Percentiles rank a stretch among this genome's conserved stretches.
phyloP scores from a whole-genome alignment of 2,329 filamentous ascomycete genomes.

The Juglanconis sp. region DNA sequence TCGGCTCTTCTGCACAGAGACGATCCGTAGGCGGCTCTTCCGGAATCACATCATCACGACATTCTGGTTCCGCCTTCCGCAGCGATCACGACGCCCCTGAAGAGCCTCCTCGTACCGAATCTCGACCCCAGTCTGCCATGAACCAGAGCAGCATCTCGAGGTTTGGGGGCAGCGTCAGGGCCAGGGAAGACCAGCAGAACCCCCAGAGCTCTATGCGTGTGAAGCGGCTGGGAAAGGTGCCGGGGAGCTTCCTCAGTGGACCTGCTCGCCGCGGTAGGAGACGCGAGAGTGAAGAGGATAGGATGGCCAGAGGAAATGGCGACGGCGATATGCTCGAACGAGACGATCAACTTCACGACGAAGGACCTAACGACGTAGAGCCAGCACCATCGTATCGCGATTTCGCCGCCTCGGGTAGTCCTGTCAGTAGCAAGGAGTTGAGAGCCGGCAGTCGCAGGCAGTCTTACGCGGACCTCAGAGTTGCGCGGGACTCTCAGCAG shows the following conservation, averaged over 20 bases:
- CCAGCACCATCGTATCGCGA: slow-evolving; percentile 42
- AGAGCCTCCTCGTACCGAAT: slow-evolving; percentile 48
- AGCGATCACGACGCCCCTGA: slow-evolving; percentile 45
- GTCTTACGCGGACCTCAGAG: slow-evolving; percentile 35
- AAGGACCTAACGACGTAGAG: slow-evolving; percentile 34
- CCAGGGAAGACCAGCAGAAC: slow-evolving; percentile 57
- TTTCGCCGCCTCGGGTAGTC: slow-evolving; percentile 56
- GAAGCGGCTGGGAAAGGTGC: slow-evolving; percentile 71
- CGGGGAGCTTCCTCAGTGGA: slow-evolving; percentile 75
- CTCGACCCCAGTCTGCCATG: slow-evolving; percentile 43
- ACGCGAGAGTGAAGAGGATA: slow-evolving; percentile 63
- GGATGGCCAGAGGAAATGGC: slow-evolving; percentile 27
- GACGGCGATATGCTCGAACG: slow-evolving; percentile 42
- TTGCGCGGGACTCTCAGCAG: slow-evolving; percentile 30
- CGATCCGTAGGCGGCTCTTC: slow-evolving; percentile 36
- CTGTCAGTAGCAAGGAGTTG: slow-evolving; percentile 47
- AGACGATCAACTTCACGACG: slow-evolving; percentile 36
- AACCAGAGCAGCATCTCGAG: slow-evolving; percentile 53
- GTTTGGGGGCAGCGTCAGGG: slow-evolving; percentile 47
- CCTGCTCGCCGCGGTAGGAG: slow-evolving; percentile 73
- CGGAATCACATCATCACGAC: slow-evolving; percentile 24
- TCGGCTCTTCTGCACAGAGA: slow-evolving; percentile 47
- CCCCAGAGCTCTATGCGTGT: slow-evolving; percentile 73
- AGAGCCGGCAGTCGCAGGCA: slow-evolving; percentile 39
- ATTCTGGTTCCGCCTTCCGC: slow-evolving; percentile 34